These are phyloP conservation scores for Cocos nucifera DNA, from an alignment of 176 grass and related monocot genomes.

Conservation along the genomic window DNA sequence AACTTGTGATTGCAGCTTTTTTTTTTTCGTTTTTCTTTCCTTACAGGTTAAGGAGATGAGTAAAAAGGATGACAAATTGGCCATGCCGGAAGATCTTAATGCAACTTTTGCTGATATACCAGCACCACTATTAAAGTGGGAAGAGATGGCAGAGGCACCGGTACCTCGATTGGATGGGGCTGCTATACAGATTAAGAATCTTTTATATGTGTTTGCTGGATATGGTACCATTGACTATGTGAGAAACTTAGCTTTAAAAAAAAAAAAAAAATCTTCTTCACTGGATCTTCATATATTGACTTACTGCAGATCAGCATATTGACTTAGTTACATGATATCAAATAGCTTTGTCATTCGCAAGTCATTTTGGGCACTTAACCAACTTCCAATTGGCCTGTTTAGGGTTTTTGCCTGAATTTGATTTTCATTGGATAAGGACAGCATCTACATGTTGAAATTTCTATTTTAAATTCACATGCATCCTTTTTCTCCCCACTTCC, in stretches of 20 bases:
- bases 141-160: constrained; percentile 82
- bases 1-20: too few species aligned
- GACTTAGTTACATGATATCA: too few species aligned
- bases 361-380: too few species aligned
- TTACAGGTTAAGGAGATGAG: constrained; percentile 33
- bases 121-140: constrained; percentile 64
- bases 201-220: constrained; percentile 96
- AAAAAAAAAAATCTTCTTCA: background rate
- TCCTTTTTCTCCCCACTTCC: too few species aligned
- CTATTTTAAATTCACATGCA: too few species aligned
- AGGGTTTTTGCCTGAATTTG: too few species aligned
- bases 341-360: too few species aligned
- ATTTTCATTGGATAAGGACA: too few species aligned
- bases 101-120: constrained; percentile 88
- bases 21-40: constrained; percentile 11
- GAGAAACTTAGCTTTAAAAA: constrained; percentile 35
- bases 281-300: constrained; percentile 3
- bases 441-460: too few species aligned
- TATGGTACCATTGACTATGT: constrained; percentile 93
- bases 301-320: background rate
- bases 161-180: constrained; percentile 77
- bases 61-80: constrained; percentile 20
- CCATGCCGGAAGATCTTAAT: constrained; percentile 45
- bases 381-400: too few species aligned
- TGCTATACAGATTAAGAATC: constrained; percentile 90